phyloP scores from a whole-genome alignment of 192 early-diverging fungal species.

The Umbelopsis vinacea region DNA sequence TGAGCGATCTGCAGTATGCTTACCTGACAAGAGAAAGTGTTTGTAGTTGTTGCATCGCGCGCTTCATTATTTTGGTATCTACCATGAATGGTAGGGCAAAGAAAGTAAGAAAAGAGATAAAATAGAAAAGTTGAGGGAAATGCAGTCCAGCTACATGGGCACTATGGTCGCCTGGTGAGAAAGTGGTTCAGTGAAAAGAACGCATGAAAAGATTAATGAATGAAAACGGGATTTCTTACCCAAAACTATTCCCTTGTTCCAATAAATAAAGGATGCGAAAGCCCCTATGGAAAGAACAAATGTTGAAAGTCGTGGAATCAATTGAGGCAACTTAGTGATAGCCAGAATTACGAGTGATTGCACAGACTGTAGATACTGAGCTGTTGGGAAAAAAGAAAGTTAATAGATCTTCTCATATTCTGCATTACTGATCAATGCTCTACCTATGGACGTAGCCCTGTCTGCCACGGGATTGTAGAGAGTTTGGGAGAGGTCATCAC shows the following conservation, averaged over 20 bases:
- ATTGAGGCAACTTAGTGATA: not conserved
- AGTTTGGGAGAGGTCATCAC: not conserved
- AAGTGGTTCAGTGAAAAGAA: no score
- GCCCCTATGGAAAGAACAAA: slow-evolving; percentile 50
- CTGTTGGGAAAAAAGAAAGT: not conserved
- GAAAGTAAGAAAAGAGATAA: slow-evolving; percentile 61
- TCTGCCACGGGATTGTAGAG: slow-evolving; percentile 33
- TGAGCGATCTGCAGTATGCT: not conserved
- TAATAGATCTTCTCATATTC: not conserved
- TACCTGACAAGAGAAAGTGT: not conserved
- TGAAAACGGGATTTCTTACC: slow-evolving; percentile 44
- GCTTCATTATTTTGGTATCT: slow-evolving; percentile 35
- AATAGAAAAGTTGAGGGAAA: slow-evolving; percentile 89
- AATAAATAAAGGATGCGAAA: slow-evolving; percentile 74
- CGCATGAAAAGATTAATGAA: no score
- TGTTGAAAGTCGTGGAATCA: slow-evolving; percentile 42
- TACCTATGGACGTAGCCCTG: slow-evolving; percentile 12
- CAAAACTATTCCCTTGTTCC: slow-evolving; percentile 86
- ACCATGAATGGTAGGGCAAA: slow-evolving; percentile 54
- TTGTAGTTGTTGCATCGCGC: slow-evolving; percentile 29
- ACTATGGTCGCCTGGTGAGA: slow-evolving; percentile 69
- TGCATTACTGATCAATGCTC: not conserved
- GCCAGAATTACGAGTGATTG: not conserved
- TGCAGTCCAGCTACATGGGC: slow-evolving; percentile 84
- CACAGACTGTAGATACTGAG: not conserved